phyloP scores from a whole-genome alignment of 1,284 basidiomycete species.

The Apiotrichum siamense region DNA sequence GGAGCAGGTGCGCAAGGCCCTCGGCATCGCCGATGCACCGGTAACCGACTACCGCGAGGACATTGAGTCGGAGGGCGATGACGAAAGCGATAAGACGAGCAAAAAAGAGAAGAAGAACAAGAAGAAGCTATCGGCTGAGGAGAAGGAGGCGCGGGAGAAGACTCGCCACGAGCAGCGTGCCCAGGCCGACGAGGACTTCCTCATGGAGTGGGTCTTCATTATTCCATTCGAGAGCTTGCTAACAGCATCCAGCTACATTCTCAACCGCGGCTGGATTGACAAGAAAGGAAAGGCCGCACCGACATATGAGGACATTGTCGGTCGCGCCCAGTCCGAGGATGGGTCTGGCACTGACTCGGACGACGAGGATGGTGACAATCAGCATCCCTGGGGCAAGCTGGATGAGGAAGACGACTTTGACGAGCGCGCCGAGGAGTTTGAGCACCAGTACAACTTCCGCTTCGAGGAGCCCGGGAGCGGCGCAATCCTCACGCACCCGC shows the following conservation, averaged over 20 bases:
- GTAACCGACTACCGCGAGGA: conserved; percentile 26
- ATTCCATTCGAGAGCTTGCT: too few relatives aligned
- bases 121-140: conserved; percentile 35
- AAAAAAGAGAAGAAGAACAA: conserved; percentile 49
- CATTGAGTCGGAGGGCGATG: conserved; percentile 52
- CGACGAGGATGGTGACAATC: conserved; percentile 24
- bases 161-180: conserved; percentile 25
- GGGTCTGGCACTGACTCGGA: conserved; percentile 41
- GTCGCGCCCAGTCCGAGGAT: conserved; percentile 18
- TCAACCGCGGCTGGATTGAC: conserved; percentile 94
- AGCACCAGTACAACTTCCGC: conserved; percentile 85
- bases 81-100: conserved; percentile 57
- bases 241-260: conserved; percentile 64
- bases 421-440: conserved; percentile 64
- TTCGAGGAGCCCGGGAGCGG: conserved; percentile 81
- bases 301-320: conserved; percentile 72
- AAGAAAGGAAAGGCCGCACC: conserved; percentile 63
- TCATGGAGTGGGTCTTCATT: conserved; percentile 66
- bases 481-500: conserved; percentile 72
- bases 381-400: conserved; percentile 46
- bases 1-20: conserved; percentile 57
- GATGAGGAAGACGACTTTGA: conserved; percentile 60
- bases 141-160: conserved; percentile 54
- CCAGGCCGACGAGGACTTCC: conserved; percentile 57
- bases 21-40: conserved; percentile 39